Evolutionary conservation across 306 rosid genomes (phyloP).

Genomic region (Astragalus membranaceus): DNA sequence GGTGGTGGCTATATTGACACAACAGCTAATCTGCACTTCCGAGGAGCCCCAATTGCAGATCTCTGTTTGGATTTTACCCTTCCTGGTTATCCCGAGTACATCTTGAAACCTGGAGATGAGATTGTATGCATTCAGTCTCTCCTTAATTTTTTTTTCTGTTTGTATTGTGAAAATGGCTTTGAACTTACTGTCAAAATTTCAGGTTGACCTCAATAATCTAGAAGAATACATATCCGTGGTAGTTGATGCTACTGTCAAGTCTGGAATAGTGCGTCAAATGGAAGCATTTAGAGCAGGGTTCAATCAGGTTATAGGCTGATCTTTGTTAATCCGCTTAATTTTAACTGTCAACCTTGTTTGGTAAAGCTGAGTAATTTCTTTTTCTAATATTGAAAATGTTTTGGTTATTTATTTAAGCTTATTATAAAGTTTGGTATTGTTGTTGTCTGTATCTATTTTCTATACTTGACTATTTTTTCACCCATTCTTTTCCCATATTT

Average conservation of each 20-base stretch:
- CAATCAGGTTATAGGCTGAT: constrained; percentile 64
- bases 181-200: constrained; percentile 15
- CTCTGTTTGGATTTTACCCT: constrained; percentile 82
- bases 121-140: constrained; percentile 38
- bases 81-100: constrained; percentile 89
- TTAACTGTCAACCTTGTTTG: neutral
- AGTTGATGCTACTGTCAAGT: constrained; percentile 84
- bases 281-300: constrained; percentile 95
- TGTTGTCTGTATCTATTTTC: neutral
- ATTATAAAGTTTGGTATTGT: neutral
- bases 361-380: neutral
- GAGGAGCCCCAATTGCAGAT: constrained; percentile 74
- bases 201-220: constrained; percentile 88
- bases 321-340: neutral
- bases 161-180: neutral
- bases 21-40: constrained; percentile 43
- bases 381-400: neutral
- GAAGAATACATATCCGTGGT: constrained; percentile 82
- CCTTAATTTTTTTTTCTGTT: neutral
- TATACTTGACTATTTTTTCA: neutral
- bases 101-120: constrained; percentile 78
- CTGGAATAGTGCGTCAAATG: constrained; percentile 73
- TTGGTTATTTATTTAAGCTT: neutral
- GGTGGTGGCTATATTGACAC: constrained; percentile 33
- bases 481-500: neutral